Base-by-base conservation (phyloP, 257 asterid genomes). In the Coffea canephora region DNA sequence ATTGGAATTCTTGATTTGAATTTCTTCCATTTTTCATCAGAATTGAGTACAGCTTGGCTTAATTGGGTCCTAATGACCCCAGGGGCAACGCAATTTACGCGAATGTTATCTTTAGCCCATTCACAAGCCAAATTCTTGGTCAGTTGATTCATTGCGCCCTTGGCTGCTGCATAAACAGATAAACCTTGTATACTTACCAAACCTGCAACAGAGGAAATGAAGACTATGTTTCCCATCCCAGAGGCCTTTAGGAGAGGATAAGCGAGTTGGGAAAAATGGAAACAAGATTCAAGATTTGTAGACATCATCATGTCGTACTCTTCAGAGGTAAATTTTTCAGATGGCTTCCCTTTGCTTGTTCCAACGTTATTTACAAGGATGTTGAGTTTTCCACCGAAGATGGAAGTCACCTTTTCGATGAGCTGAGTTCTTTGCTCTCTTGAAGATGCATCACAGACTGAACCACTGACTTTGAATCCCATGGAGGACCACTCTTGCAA, bases 201-300 rank as follows among this genome's bases (percentile, higher is more conserved):
- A 5, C 77, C 76, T 19, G 77, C 31, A 55, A 73, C 76, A 6
- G 86, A 83, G 39, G 86, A 83, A 49, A 80, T 80, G 77, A 72
- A 83, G 1, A 59, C 41, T 13, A 83, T 48, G 11, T 77, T 83
- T 57, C 87, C 82, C 4, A 16, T 67, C 50, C 79, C 81, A 21
- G 87, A 78, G 21, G 77, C 70, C 8, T 81, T 78, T 1, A 84
- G 55, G 39, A 81, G 66, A 4, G 85, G 82, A 62, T 77, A 57
- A 45, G 87, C 79, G 0, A 84, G 78, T 23, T 84, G 87, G 3
- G 81, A 81, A 3, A 81, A 21, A 18, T 81, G 83, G 67, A n/a
- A 84, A 7, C 70, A 50, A 45, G 87, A 82, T 41, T 78, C 85
- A 27, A 84, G 73, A 71, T 81, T 81, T 0, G 83, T 73, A 14